Conservation (phyloP, 305 asterid species). For the Lippia alba region DNA sequence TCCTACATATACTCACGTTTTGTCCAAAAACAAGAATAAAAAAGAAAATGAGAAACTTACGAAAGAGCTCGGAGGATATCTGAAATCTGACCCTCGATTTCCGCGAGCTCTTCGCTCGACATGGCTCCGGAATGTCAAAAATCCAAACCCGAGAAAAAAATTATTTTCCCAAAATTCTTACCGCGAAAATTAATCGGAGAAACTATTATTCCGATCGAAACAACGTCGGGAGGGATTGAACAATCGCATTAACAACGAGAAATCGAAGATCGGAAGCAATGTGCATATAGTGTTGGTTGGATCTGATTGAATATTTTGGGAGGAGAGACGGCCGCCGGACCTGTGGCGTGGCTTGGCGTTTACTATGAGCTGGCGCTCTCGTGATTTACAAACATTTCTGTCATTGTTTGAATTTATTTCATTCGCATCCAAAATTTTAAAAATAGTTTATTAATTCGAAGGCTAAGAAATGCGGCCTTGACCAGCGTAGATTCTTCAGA, state of each 20-base stretch:
- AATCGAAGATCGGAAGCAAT: constrained; percentile 35
- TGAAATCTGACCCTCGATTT: constrained; percentile 90
- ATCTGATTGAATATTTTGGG: constrained; percentile 40
- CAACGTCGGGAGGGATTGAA: constrained; percentile 27
- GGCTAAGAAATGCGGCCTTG: no score
- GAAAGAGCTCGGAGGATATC: constrained; percentile 88
- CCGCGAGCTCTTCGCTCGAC: constrained; percentile 90
- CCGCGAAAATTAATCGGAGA: constrained; percentile 6
- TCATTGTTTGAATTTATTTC: constrained; percentile 25
- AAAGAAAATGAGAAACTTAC: constrained; percentile 46
- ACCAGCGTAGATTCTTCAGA: no score
- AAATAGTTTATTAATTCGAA: no score
- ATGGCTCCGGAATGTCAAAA: constrained; percentile 40
- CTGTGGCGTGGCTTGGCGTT: constrained; percentile 25
- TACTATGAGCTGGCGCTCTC: constrained; percentile 55
- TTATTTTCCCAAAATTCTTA: not conserved
- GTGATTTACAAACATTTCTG: constrained; percentile 39
- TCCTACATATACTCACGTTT: not conserved
- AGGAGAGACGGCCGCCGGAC: constrained; percentile 33
- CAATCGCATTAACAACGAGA: constrained; percentile 16
- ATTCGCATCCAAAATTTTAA: no score
- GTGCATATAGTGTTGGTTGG: constrained; percentile 36
- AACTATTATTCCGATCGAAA: constrained; percentile 18
- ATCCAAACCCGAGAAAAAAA: constrained; percentile 25
- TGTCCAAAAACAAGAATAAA: not conserved